phyloP scores from a whole-genome alignment of 768 basidiomycete genomes.

The Suillus tomentosus region DNA sequence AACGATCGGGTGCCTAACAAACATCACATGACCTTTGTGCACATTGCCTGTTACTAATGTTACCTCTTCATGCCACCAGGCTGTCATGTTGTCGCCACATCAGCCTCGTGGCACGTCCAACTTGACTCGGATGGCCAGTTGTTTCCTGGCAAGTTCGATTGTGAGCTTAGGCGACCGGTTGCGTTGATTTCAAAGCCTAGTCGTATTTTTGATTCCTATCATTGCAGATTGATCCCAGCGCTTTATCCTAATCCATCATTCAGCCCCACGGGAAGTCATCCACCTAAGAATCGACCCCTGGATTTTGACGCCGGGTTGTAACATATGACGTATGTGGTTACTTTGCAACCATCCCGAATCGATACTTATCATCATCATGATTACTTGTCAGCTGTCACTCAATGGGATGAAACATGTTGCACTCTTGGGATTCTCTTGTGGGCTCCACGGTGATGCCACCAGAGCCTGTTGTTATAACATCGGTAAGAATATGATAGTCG shows the following conservation, averaged over 20 bases:
- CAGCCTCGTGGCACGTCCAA: background rate
- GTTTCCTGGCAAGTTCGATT: background rate
- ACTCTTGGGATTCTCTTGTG: background rate
- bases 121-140: background rate
- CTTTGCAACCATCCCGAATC: background rate
- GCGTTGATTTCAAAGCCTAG: background rate
- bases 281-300: background rate
- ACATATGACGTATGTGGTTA: background rate
- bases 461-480: background rate
- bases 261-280: too few relatives aligned
- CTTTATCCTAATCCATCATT: background rate
- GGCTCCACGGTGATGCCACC: too few relatives aligned
- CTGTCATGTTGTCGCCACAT: background rate
- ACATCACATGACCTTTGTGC: background rate
- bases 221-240: background rate
- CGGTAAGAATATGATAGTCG: background rate
- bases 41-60: too few relatives aligned
- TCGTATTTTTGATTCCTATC: background rate
- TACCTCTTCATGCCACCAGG: background rate
- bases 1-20: background rate
- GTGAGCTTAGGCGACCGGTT: background rate
- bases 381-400: too few relatives aligned
- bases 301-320: background rate
- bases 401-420: background rate
- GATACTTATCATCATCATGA: too few relatives aligned